Percentiles rank a stretch among this genome's conserved stretches.
phyloP scores from a whole-genome alignment of 2,329 filamentous ascomycete species.

The Penicillium griseofulvum region DNA sequence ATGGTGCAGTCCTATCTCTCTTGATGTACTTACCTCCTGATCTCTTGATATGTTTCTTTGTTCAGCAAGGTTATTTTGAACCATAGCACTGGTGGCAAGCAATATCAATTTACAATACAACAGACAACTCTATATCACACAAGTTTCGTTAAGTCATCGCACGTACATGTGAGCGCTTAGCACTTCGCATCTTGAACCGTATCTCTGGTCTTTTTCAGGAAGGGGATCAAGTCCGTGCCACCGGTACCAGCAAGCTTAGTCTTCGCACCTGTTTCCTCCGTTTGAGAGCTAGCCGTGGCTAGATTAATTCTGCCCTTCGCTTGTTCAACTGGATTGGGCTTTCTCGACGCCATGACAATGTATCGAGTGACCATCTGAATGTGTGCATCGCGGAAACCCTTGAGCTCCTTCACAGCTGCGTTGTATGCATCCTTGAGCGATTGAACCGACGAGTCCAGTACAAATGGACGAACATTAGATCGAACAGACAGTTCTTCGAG shows the following conservation, averaged over 20 bases:
- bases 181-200: slow-evolving; percentile 47
- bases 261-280: slow-evolving; percentile 29
- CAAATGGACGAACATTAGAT: slow-evolving; percentile 49
- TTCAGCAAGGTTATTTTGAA: background rate
- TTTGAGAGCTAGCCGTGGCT: slow-evolving; percentile 46
- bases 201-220: slow-evolving; percentile 53
- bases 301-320: slow-evolving; percentile 36
- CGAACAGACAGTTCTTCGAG: slow-evolving; percentile 46
- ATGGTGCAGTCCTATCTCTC: background rate
- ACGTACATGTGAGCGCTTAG: slow-evolving; percentile 15
- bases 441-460: slow-evolving; percentile 38
- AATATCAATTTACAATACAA: background rate
- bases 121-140: background rate
- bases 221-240: slow-evolving; percentile 54
- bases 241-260: slow-evolving; percentile 50
- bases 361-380: slow-evolving; percentile 55
- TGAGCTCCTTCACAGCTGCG: slow-evolving; percentile 45
- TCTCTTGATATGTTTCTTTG: background rate
- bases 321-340: slow-evolving; percentile 12
- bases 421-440: slow-evolving; percentile 43
- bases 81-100: background rate
- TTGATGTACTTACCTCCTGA: background rate
- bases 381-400: slow-evolving; percentile 51
- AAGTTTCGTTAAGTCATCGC: slow-evolving; percentile 1
- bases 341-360: slow-evolving; percentile 47